Conservation (phyloP, 1,284 basidiomycete genomes). For the Boletus sp. region DNA sequence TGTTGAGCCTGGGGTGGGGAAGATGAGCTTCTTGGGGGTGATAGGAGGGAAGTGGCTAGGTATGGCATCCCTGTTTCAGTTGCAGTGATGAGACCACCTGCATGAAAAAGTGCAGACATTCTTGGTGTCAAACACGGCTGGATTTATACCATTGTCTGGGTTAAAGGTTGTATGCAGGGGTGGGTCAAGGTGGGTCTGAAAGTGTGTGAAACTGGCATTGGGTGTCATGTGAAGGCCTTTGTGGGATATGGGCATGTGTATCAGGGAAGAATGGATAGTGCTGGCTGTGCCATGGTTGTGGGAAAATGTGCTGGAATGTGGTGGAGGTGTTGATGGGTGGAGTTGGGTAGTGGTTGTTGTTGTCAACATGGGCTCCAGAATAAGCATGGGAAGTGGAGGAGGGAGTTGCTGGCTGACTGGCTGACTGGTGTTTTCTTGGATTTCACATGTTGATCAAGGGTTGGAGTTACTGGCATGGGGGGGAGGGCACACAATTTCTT, state of each 20-base stretch:
- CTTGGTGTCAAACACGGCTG: conserved; percentile 39
- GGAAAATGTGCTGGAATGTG: conserved; percentile 31
- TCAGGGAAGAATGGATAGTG: conserved; percentile 24
- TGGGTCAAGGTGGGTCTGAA: conserved; percentile 61
- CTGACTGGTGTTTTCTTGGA: conserved; percentile 29
- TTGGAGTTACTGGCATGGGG: conserved; percentile 52
- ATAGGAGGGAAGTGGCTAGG: conserved; percentile 44
- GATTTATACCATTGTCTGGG: conserved; percentile 36
- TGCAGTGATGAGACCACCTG: conserved; percentile 39
- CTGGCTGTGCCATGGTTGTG: conserved; percentile 28
- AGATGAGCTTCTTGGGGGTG: conserved; percentile 56
- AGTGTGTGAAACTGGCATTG: conserved; percentile 56
- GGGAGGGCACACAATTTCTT: conserved; percentile 39
- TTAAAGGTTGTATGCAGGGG: conserved; percentile 46
- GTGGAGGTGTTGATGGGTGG: conserved; percentile 31
- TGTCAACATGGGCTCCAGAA: background rate
- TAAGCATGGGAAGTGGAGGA: background rate
- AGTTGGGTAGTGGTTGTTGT: conserved; percentile 22
- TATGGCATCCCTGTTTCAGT: conserved; percentile 26
- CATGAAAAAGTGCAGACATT: conserved; percentile 54
- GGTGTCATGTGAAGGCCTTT: conserved; percentile 67
- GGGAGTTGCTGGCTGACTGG: conserved; percentile 24
- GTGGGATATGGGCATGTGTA: conserved; percentile 52
- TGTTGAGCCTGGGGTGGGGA: conserved; percentile 36
- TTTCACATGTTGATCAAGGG: conserved; percentile 39